phyloP scores from a whole-genome alignment of 139 green algal genomes.

The Edaphochlamys debaryana region DNA sequence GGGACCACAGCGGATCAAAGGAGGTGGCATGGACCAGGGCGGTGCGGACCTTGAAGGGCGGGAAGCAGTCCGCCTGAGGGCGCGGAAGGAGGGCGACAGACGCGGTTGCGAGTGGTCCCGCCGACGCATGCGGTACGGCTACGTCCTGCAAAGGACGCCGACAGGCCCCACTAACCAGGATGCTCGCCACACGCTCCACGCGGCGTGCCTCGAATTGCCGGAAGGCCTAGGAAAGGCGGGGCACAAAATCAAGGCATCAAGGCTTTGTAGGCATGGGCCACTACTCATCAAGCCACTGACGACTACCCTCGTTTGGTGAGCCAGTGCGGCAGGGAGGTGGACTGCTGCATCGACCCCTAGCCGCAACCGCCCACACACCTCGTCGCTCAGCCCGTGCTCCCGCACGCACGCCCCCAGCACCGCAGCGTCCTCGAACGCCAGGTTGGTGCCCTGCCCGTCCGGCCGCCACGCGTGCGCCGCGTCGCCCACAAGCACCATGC shows the following conservation, averaged over 20 bases:
- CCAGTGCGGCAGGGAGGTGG: neutral
- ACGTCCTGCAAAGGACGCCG: too few relatives aligned
- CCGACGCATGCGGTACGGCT: too few relatives aligned
- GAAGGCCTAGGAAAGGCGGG: too few relatives aligned
- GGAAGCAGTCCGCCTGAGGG: neutral
- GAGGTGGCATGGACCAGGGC: neutral
- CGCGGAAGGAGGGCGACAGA: too few relatives aligned
- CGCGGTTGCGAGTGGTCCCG: too few relatives aligned
- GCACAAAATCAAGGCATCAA: too few relatives aligned
- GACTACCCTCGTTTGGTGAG: neutral
- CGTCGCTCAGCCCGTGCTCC: neutral
- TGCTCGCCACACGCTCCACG: too few relatives aligned
- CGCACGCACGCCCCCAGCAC: neutral
- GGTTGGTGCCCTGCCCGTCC: constrained; percentile 19
- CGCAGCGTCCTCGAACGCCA: constrained; percentile 13
- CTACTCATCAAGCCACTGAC: neutral
- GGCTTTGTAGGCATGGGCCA: too few relatives aligned
- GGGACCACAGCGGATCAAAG: neutral
- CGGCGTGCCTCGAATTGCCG: too few relatives aligned
- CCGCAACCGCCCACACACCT: neutral
- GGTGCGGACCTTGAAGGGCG: neutral
- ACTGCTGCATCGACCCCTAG: neutral
- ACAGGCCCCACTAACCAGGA: too few relatives aligned
- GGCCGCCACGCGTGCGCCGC: constrained; percentile 3
- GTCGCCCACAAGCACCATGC: constrained; percentile 15